Base-by-base conservation (phyloP, 2,329 filamentous ascomycete species). In the Magnaporthiopsis poae region DNA sequence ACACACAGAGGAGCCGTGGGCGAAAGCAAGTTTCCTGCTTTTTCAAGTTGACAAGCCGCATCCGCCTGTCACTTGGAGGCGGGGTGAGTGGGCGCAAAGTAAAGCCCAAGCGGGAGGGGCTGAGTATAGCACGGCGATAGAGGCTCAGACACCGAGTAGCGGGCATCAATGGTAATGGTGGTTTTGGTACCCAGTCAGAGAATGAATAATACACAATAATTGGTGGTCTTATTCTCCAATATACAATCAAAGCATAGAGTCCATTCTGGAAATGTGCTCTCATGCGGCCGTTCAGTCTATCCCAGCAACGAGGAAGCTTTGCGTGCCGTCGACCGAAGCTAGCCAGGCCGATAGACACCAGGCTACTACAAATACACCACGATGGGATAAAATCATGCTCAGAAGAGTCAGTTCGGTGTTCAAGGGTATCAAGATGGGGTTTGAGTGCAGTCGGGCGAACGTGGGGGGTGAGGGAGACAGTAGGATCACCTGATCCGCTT, bases 401-500 rank as follows among this genome's bases (percentile, higher is more conserved):
- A 9, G 46, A 25, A 21, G 18, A 25, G 46, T n/a, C 21, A 21
- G 13, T 18, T 9, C 46, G 46, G 21, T 56, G 46, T 56, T n/a
- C 31, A 21, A 52, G 46, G 46, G 46, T 56, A 56, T 56, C 46
- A 11, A 21, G 21, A 25, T 52, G 15, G 15, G 39, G 4, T 21
- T 56, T 25, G 21, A 25, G 46, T 56, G 21, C 21, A 11, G 18
- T 9, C n/a, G 21, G 18, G 18, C n/a, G 46, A 56, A 25, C 3
- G 5, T 25, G 9, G 46, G 39, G 5, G 7, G 8, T 21, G 46
- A n/a, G 18, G 2, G 18, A 46, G 5, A 18, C 13, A 5, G n/a
- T 11, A 27, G 60, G 25, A 66, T 67, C 67, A 72, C 31, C 66
- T 70, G 25, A 84, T 75, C 61, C 84, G 78, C 72, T 78, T 84